Conservation (phyloP, 495 filamentous ascomycete genomes). For the Apodospora peruviana region DNA sequence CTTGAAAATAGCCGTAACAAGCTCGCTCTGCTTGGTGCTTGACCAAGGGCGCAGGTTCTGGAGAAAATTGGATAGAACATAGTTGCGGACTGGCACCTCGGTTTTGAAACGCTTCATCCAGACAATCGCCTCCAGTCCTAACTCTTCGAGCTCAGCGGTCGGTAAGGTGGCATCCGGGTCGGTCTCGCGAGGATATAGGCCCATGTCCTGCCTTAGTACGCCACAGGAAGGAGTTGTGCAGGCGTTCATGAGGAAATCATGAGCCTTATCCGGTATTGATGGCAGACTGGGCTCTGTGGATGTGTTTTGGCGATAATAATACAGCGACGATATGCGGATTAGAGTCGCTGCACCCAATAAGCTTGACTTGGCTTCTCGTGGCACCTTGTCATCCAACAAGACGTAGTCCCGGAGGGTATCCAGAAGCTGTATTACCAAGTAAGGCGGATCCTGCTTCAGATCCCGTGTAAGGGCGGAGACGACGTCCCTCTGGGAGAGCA, state of each 20-base stretch:
- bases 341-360: constrained; percentile 68
- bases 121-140: constrained; percentile 62
- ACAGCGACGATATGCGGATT: constrained; percentile 64
- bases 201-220: constrained; percentile 59
- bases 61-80: constrained; percentile 65
- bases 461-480: constrained; percentile 62
- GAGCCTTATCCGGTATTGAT: constrained; percentile 54
- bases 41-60: constrained; percentile 79
- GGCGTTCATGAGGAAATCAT: constrained; percentile 65
- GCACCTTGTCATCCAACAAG: constrained; percentile 62
- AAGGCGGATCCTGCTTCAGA: constrained; percentile 66
- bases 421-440: constrained; percentile 63
- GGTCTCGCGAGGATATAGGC: constrained; percentile 67
- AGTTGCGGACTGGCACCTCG: constrained; percentile 68
- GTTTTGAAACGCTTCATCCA: constrained; percentile 62
- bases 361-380: constrained; percentile 62
- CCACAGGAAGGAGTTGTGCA: constrained; percentile 68
- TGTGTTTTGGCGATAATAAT: constrained; percentile 48
- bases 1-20: constrained; percentile 73
- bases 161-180: constrained; percentile 45
- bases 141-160: constrained; percentile 48
- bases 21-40: constrained; percentile 71
- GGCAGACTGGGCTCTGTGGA: constrained; percentile 18
- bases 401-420: constrained; percentile 58
- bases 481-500: constrained; percentile 68